phyloP scores from a whole-genome alignment of 495 filamentous ascomycete species.

The Hyphodiscus hymeniophilus region DNA sequence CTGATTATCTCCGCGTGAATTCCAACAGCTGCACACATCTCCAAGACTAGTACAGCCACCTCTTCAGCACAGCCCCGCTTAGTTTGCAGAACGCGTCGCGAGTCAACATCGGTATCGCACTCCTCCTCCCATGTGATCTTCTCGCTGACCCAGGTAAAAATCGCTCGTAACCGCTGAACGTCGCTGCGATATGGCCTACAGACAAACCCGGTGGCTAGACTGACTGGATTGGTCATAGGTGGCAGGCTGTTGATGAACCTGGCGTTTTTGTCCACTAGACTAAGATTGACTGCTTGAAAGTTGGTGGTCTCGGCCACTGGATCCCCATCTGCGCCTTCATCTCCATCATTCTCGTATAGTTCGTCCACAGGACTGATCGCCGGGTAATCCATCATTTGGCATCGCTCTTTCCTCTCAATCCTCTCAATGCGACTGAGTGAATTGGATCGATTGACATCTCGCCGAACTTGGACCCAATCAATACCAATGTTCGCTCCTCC shows the following conservation, averaged over 20 bases:
- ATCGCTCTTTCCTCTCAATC: constrained; percentile 78
- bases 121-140: constrained; percentile 96
- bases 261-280: constrained; percentile 88
- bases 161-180: constrained; percentile 83
- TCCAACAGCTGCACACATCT: constrained; percentile 91
- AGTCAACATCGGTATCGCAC: constrained; percentile 69
- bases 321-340: constrained; percentile 79
- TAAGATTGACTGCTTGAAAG: constrained; percentile 69
- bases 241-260: constrained; percentile 87
- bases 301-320: constrained; percentile 78
- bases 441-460: constrained; percentile 92
- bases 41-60: constrained; percentile 76
- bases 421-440: constrained; percentile 84
- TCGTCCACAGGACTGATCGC: constrained; percentile 84
- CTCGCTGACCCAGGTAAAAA: constrained; percentile 95
- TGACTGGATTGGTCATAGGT: constrained; percentile 75
- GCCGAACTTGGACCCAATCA: constrained; percentile 93
- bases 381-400: constrained; percentile 88
- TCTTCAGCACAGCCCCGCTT: constrained; percentile 86
- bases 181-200: constrained; percentile 94
- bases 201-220: constrained; percentile 83
- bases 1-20: constrained; percentile 75
- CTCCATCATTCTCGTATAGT: constrained; percentile 78
- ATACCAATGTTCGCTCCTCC: constrained; percentile 41
- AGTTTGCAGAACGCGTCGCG: constrained; percentile 71